A percentile compares a stretch with the other conserved stretches of the same genome.
Evolutionary conservation across 1,284 basidiomycete genomes (phyloP).

Genomic region (Schizophyllum commune): DNA sequence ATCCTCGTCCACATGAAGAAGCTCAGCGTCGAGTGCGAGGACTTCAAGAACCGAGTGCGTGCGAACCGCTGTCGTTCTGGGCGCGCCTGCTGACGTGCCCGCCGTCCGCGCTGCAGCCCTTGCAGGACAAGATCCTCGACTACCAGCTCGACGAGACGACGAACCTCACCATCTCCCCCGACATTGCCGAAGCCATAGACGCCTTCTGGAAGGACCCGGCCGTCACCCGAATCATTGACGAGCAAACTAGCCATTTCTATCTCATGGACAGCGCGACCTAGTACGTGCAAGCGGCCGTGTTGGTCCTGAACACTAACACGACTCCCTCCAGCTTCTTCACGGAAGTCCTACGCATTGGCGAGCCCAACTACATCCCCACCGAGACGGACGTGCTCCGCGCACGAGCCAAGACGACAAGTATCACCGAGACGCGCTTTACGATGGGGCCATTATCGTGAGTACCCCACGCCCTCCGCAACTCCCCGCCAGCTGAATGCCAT

Average conservation of each 20-base stretch:
- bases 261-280: conserved; percentile 95
- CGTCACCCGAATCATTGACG: conserved; percentile 80
- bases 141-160: conserved; percentile 40
- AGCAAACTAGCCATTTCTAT: conserved; percentile 83
- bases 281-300: too few species aligned
- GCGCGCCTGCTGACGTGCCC: conserved; percentile 13
- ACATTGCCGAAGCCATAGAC: conserved; percentile 73
- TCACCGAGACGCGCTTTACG: conserved; percentile 81
- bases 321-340: conserved; percentile 69
- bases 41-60: conserved; percentile 68
- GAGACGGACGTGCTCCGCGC: conserved; percentile 88
- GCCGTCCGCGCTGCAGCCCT: neutral
- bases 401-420: conserved; percentile 88
- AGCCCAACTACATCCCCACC: conserved; percentile 76
- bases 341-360: conserved; percentile 77
- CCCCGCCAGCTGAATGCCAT: conserved; percentile 1
- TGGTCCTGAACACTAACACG: too few species aligned
- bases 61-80: conserved; percentile 38
- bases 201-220: conserved; percentile 89
- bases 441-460: conserved; percentile 69
- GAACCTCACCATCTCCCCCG: conserved; percentile 43
- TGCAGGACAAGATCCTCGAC: conserved; percentile 34
- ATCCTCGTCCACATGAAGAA: conserved; percentile 88
- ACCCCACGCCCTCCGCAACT: conserved; percentile 14
- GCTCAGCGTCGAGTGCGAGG: conserved; percentile 77